These are phyloP conservation scores for Isabelozyma pseudorhagii DNA, from an alignment of 805 yeast species.

Conservation along the genomic window DNA sequence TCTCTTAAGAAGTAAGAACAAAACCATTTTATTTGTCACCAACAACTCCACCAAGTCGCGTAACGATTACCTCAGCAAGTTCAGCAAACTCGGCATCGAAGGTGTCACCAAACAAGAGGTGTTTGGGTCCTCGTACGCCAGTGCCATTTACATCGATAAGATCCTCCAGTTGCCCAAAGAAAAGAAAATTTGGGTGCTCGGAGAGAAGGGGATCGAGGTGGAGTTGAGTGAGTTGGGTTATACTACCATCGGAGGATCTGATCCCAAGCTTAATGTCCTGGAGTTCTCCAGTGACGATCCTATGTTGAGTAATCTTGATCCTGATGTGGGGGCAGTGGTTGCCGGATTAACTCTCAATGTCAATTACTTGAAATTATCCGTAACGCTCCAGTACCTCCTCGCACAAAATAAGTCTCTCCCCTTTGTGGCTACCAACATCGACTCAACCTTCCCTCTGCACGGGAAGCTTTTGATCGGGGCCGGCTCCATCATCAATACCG, in stretches of 20 bases:
- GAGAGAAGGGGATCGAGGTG: constrained; percentile 80
- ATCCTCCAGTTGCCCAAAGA: constrained; percentile 71
- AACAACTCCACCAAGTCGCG: constrained; percentile 94
- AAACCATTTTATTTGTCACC: constrained; percentile 84
- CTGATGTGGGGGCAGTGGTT: constrained; percentile 79
- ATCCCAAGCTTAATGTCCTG: constrained; percentile 45
- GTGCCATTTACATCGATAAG: constrained; percentile 80
- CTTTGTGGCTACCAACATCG: constrained; percentile 91
- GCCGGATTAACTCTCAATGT: constrained; percentile 79
- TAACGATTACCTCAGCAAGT: constrained; percentile 69
- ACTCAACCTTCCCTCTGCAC: constrained; percentile 89
- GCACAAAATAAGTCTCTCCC: constrained; percentile 54
- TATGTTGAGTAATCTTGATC: constrained; percentile 58
- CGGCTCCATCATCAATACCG: constrained; percentile 81
- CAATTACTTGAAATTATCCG: constrained; percentile 78
- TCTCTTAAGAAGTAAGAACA: constrained; percentile 51
- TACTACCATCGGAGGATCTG: constrained; percentile 78
- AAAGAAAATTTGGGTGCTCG: constrained; percentile 84
- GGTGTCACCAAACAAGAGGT: constrained; percentile 59
- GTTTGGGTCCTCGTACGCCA: constrained; percentile 89
- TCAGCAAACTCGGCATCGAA: constrained; percentile 55
- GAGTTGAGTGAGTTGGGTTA: constrained; percentile 79
- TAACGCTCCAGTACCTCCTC: constrained; percentile 75
- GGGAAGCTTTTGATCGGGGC: constrained; percentile 92
- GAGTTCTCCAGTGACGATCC: constrained; percentile 56